Base-by-base conservation (phyloP, 257 asterid species). In the Fraxinus pennsylvanica region DNA sequence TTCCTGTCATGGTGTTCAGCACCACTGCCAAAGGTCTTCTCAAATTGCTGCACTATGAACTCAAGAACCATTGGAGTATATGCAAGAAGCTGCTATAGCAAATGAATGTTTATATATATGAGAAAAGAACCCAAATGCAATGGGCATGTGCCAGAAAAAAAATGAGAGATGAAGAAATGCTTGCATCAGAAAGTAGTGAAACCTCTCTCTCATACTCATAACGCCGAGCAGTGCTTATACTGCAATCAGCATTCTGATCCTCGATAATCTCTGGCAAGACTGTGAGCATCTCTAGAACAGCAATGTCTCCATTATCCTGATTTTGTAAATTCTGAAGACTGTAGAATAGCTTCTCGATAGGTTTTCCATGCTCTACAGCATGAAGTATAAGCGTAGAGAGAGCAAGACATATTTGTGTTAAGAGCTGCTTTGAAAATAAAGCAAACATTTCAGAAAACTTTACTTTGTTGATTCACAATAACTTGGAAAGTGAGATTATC, bases 331-430 rank as follows among this genome's bases (percentile, higher is more conserved):
- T 89, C 84, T 87, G 96, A 76, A 93, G 90, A 83, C 91, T 90
- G 87, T 88, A 85, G 85, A 92, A 93, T 83, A 93, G 92, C 86
- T 90, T 90, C 89, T 89, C 95, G 4, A 90, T 74, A 15, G 97
- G 93, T 84, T 87, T 88, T 61, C 85, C 94, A 84, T 82, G 90
- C 86, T 91, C 97, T 61, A 83, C 94, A 38, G 96, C 95, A 82
- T 84, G 92, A 82, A 93, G 91, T 72, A 90, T 84, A 72, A 93
- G 92, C 54, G 91, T 83, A 66, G 96, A 88, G 80, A 92, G 93
- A 74, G 98, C 96, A 82, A 93, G 97, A 86, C 98, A 93, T 27
- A 93, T 88, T 90, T 93, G 98, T 39, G 98, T 93, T 75, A 93
- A 83, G 74, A 93, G 97, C 98, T 93, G 97, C 74, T 81, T 73